Evolutionary conservation across 805 yeast genomes (phyloP).

Genomic region (Candida anglica): DNA sequence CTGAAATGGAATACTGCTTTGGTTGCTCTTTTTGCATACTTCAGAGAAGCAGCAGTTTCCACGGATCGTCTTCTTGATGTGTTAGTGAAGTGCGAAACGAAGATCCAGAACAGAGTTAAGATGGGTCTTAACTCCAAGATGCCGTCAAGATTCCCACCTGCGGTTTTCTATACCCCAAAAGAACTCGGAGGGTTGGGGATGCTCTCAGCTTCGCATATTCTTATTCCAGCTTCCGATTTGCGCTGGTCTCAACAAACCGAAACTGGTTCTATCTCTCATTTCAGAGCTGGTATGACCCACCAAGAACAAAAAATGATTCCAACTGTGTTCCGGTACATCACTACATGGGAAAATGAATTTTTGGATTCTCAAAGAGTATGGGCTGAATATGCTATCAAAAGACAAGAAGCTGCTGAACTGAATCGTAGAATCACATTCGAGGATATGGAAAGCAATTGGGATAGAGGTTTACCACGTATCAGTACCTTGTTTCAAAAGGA

Average conservation of each 20-base stretch:
- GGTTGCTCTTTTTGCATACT: constrained; percentile 81
- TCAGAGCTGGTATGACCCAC: constrained; percentile 88
- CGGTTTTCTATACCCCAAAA: constrained; percentile 95
- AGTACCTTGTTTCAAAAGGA: constrained; percentile 94
- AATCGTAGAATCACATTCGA: constrained; percentile 86
- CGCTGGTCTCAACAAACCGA: constrained; percentile 92
- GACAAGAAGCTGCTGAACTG: constrained; percentile 82
- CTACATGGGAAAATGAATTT: constrained; percentile 97
- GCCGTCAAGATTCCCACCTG: constrained; percentile 99
- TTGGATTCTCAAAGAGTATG: constrained; percentile 93
- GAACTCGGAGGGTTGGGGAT: constrained; percentile 97
- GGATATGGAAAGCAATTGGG: constrained; percentile 94
- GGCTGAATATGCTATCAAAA: constrained; percentile 92
- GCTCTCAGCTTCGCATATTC: constrained; percentile 94
- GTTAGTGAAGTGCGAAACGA: constrained; percentile 87
- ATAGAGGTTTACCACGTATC: constrained; percentile 93
- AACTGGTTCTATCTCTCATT: constrained; percentile 82
- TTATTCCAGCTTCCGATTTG: constrained; percentile 90
- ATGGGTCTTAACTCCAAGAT: constrained; percentile 94
- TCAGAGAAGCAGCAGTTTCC: constrained; percentile 86
- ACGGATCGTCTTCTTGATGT: constrained; percentile 76
- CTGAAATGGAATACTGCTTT: constrained; percentile 95
- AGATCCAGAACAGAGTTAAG: constrained; percentile 89
- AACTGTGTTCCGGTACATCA: constrained; percentile 85
- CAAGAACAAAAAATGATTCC: constrained; percentile 82